Percentiles rank a stretch among this genome's conserved stretches.
phyloP scores from a whole-genome alignment of 169 alveolate genomes.

The Plasmodium gonderi region DNA sequence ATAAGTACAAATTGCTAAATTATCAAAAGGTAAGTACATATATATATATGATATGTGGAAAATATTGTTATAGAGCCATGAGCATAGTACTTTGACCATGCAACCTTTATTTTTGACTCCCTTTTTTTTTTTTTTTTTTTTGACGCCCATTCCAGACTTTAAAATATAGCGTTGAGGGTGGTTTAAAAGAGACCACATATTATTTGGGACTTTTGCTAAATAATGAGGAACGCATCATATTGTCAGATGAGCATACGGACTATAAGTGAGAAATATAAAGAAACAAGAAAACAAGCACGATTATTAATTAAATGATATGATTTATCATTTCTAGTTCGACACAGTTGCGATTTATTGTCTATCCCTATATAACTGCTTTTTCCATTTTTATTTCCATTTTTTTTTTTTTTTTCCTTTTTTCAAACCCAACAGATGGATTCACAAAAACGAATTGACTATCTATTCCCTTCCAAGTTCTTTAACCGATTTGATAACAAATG shows the following conservation, averaged over 20 bases:
- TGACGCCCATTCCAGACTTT: conserved; percentile 72
- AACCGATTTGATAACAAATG: conserved; percentile 18
- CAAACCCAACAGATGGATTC: conserved; percentile 23
- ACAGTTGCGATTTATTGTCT: not conserved
- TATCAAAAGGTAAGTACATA: conserved; percentile 60
- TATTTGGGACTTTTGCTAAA: conserved; percentile 79
- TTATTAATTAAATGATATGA: conserved; percentile 71
- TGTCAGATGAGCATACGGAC: conserved; percentile 85
- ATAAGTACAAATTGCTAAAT: conserved; percentile 71
- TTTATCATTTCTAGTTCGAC: too few relatives aligned
- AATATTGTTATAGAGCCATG: not conserved
- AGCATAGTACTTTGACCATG: not conserved
- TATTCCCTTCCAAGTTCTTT: conserved; percentile 36
- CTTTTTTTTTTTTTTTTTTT: too few relatives aligned
- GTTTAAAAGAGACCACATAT: conserved; percentile 80
- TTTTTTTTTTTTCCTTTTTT: not conserved
- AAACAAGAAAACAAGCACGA: not conserved
- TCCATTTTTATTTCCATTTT: not conserved
- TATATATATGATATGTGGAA: not conserved
- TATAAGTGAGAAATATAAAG: conserved; percentile 70
- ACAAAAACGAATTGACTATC: not conserved
- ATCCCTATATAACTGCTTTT: not conserved
- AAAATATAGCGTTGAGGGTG: conserved; percentile 77
- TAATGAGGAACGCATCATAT: conserved; percentile 54
- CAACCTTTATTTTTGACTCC: not conserved